Percentiles rank a stretch among this genome's conserved stretches.
Conservation (phyloP, 106 monocot species). For the Dactylorhiza incarnata region DNA sequence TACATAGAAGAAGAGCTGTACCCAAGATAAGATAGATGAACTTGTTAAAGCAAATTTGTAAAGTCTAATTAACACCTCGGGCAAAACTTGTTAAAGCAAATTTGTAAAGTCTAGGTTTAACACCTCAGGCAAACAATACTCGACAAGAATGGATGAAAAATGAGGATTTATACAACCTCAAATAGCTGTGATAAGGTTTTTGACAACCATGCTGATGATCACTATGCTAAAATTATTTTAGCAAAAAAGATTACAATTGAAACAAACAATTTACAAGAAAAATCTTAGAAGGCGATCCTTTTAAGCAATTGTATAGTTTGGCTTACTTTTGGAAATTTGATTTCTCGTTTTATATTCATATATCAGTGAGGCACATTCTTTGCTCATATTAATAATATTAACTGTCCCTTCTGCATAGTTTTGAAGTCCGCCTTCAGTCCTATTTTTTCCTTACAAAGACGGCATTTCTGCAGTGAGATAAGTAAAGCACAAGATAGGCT, state of each 20-base stretch:
- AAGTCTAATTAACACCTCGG: no score
- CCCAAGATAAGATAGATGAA: no score
- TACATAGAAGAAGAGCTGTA: no score
- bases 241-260: background rate
- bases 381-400: background rate
- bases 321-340: background rate
- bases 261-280: background rate
- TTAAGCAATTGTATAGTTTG: background rate
- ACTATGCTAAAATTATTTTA: background rate
- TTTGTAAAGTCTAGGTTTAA: no score
- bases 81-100: no score
- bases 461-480: constrained; percentile 64
- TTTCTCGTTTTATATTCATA: background rate
- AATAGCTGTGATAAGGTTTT: no score
- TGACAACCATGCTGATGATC: no score
- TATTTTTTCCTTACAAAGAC: constrained; percentile 1
- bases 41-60: no score
- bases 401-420: background rate
- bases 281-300: background rate
- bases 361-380: background rate
- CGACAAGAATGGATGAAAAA: no score
- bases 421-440: background rate
- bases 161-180: no score
- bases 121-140: no score
- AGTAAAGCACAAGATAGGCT: constrained; percentile 95